phyloP scores from a whole-genome alignment of 352 stramenopile species.

The Paralagenidium karlingii region DNA sequence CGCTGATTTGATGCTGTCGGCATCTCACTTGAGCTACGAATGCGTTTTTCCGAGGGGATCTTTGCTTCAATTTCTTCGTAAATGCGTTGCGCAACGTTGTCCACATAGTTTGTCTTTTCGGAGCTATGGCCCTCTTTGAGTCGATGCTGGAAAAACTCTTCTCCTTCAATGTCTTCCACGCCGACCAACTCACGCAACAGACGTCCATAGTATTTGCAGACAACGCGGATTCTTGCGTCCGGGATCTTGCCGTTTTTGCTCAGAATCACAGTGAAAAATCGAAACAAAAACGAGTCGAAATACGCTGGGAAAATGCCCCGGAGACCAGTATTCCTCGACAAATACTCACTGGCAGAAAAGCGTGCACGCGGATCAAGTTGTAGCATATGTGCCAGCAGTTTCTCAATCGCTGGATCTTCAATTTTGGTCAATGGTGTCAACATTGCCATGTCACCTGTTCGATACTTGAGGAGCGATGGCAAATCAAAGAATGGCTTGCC shows the following conservation, averaged over 20 bases:
- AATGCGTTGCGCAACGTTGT: conserved; percentile 63
- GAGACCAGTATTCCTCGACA: conserved; percentile 69
- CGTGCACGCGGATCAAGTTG: conserved; percentile 83
- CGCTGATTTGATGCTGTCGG: too few relatives aligned
- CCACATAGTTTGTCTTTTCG: too few relatives aligned
- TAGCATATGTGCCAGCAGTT: conserved; percentile 90
- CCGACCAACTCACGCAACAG: conserved; percentile 87
- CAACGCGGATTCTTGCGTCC: conserved; percentile 87
- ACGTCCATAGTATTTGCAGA: conserved; percentile 87
- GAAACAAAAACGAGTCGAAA: conserved; percentile 83
- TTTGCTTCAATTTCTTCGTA: conserved; percentile 39
- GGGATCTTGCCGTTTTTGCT: conserved; percentile 74
- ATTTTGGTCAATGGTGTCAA: conserved; percentile 87
- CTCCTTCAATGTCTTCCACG: conserved; percentile 82
- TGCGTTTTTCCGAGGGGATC: conserved; percentile 3
- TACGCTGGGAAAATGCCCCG: conserved; percentile 63
- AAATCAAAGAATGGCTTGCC: conserved; percentile 93
- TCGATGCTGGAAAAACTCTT: conserved; percentile 81
- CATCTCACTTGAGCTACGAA: too few relatives aligned
- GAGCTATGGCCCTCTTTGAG: conserved; percentile 77
- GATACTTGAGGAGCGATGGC: conserved; percentile 78
- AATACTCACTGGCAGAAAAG: conserved; percentile 80
- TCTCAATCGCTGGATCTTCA: conserved; percentile 78
- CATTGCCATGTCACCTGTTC: conserved; percentile 49
- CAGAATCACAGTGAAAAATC: conserved; percentile 79